phyloP scores from a whole-genome alignment of 2,329 filamentous ascomycete species.

The Hypoxylon sp. region DNA sequence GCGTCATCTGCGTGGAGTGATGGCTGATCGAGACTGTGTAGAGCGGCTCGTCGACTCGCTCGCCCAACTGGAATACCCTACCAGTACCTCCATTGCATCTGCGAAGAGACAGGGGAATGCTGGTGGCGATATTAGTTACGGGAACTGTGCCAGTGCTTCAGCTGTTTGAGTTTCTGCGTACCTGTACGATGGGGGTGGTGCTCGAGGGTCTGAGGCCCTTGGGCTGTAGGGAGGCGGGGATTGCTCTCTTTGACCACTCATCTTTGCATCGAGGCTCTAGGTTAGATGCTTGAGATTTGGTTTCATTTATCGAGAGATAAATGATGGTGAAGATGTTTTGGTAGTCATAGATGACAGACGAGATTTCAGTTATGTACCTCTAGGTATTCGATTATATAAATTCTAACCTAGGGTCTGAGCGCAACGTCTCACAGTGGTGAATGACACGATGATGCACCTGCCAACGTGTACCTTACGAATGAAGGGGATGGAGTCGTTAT shows the following conservation, averaged over 20 bases:
- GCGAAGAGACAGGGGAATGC: neutral
- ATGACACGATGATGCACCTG: neutral
- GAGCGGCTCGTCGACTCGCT: neutral
- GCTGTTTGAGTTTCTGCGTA: neutral
- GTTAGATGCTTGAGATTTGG: neutral
- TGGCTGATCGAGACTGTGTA: slow-evolving; percentile 23
- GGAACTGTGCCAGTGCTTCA: neutral
- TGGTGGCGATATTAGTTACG: neutral
- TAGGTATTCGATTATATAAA: neutral
- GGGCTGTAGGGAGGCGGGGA: neutral
- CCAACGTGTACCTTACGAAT: neutral
- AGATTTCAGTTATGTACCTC: neutral
- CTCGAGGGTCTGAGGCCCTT: neutral
- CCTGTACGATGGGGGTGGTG: neutral
- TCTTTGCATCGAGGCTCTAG: neutral
- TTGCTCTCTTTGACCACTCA: neutral
- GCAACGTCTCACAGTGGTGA: neutral
- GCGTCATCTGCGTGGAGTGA: neutral
- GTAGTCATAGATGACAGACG: neutral
- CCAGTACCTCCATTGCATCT: neutral
- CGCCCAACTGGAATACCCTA: neutral
- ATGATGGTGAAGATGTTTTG: neutral
- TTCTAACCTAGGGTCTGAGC: neutral
- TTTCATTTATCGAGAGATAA: neutral
- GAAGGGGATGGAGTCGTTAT: neutral